Conservation (phyloP, 768 basidiomycete genomes). For the Multifurca ochricompacta region DNA sequence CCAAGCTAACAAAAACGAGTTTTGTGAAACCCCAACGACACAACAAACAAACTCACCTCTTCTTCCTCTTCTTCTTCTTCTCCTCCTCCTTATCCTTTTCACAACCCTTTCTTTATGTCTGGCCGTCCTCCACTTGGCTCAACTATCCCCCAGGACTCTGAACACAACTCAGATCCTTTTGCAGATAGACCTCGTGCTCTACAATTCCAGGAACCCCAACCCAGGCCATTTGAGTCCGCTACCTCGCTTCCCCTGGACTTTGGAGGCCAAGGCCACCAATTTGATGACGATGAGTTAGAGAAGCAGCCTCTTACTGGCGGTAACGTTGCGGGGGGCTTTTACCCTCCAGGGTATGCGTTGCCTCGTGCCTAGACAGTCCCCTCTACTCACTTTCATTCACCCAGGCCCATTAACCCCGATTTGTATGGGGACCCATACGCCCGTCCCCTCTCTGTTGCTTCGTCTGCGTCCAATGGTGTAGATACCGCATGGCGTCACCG, state of each 20-base stretch:
- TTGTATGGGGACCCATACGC: constrained; percentile 61
- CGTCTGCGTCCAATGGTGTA: constrained; percentile 31
- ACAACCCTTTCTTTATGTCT: constrained; percentile 23
- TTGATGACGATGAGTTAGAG: constrained; percentile 66
- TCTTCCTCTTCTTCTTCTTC: not conserved
- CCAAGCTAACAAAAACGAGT: constrained; percentile 19
- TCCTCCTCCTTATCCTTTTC: too few species aligned
- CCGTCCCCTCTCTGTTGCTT: constrained; percentile 37
- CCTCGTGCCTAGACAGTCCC: not conserved
- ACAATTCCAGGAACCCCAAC: constrained; percentile 52
- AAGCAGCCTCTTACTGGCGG: constrained; percentile 66
- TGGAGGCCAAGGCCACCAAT: constrained; percentile 32
- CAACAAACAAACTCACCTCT: not conserved
- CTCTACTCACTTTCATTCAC: constrained; percentile 5
- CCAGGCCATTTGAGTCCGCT: constrained; percentile 53
- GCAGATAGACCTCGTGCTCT: constrained; percentile 56
- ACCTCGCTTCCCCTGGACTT: constrained; percentile 48
- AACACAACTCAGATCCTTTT: constrained; percentile 57
- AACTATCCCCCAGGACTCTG: constrained; percentile 31
- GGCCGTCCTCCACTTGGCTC: constrained; percentile 25
- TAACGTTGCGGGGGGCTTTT: constrained; percentile 56
- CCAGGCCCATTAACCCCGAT: constrained; percentile 41
- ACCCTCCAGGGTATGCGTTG: constrained; percentile 61
- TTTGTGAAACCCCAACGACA: not conserved
- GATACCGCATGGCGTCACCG: constrained; percentile 53